Evolutionary conservation across 176 grass and related monocot genomes (phyloP).

Genomic region (Elaeis guineensis): DNA sequence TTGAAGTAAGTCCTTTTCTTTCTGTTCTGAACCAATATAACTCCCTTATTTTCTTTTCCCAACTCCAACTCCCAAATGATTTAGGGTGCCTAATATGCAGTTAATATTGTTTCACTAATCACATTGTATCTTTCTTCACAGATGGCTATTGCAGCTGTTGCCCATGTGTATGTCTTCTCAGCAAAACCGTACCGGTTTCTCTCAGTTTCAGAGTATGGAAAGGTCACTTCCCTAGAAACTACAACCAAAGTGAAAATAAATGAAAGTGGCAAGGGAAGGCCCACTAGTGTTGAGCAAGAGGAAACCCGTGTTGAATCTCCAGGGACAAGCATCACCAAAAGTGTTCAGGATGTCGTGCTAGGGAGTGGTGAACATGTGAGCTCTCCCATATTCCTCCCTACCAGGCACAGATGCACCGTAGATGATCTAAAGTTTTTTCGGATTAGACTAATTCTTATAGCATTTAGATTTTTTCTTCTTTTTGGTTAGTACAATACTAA

Average conservation of each 20-base stretch:
- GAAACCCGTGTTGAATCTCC: slow-evolving; percentile 50
- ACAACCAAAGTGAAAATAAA: slow-evolving; percentile 37
- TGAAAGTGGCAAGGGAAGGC: slow-evolving; percentile 7
- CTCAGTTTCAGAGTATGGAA: slow-evolving; percentile 17
- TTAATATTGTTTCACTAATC: no score
- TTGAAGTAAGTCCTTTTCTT: slow-evolving; percentile 50
- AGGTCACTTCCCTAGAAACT: slow-evolving; percentile 30
- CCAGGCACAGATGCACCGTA: no score
- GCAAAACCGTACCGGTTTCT: slow-evolving; percentile 49
- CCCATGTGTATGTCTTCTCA: slow-evolving; percentile 64
- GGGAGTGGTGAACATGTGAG: slow-evolving; percentile 67
- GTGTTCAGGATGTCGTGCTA: slow-evolving; percentile 74
- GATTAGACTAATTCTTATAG: no score
- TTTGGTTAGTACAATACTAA: no score
- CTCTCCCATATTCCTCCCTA: neutral
- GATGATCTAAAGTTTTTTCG: no score
- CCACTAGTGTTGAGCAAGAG: slow-evolving; percentile 32
- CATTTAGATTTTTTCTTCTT: no score
- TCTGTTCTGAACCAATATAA: no score
- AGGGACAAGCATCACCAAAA: slow-evolving; percentile 74
- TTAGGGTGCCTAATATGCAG: no score
- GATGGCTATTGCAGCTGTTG: slow-evolving; percentile 70
- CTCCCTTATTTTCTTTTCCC: no score
- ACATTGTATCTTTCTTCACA: slow-evolving; percentile 23
- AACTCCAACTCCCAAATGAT: no score